phyloP scores from a whole-genome alignment of 306 rosid genomes.

The Vigna hirtella region DNA sequence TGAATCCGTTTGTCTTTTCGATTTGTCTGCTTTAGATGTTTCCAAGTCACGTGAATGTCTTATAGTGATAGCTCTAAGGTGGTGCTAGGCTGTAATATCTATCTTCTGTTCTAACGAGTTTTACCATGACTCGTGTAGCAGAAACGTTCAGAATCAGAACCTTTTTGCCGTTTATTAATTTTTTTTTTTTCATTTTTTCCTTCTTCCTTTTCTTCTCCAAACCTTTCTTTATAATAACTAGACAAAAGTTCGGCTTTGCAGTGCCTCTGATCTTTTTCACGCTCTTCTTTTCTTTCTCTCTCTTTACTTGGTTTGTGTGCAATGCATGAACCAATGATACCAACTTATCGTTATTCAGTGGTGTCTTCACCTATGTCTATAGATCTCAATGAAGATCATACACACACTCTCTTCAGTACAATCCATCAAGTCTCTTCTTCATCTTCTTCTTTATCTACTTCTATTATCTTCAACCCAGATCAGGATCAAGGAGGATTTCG shows the following conservation, averaged over 20 bases:
- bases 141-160: constrained; percentile 41
- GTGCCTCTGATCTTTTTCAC: neutral
- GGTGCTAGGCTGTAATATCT: neutral
- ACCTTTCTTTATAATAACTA: constrained; percentile 13
- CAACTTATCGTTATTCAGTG: constrained; percentile 48
- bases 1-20: constrained; percentile 57
- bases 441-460: constrained; percentile 53
- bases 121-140: neutral
- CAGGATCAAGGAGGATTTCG: constrained; percentile 50
- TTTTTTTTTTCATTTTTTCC: too few relatives aligned
- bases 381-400: constrained; percentile 62
- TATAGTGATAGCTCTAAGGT: constrained; percentile 29
- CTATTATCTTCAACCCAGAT: constrained; percentile 44
- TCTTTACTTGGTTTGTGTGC: constrained; percentile 25
- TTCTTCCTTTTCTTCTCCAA: neutral
- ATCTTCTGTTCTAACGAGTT: constrained; percentile 45
- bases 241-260: constrained; percentile 35
- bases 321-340: constrained; percentile 47
- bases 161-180: constrained; percentile 28
- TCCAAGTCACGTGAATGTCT: constrained; percentile 76
- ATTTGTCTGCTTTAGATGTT: constrained; percentile 56
- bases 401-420: constrained; percentile 29
- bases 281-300: neutral
- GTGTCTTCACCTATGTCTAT: constrained; percentile 49
- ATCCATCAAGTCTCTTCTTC: constrained; percentile 58